Base-by-base conservation (phyloP, 768 basidiomycete species). In the Cystofilobasidium macerans region DNA sequence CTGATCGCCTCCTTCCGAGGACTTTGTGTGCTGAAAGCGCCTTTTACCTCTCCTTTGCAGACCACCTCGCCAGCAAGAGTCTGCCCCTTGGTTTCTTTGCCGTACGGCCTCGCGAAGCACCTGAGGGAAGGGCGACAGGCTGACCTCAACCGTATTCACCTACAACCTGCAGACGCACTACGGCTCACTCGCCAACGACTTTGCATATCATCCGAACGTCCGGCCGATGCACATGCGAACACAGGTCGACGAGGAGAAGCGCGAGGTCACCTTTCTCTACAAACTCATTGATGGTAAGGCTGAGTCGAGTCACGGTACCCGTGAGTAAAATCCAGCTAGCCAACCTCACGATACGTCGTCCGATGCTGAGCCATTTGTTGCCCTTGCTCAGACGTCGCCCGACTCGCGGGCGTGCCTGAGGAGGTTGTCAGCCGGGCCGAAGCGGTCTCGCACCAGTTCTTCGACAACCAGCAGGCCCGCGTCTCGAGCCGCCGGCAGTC, bases 181-280 rank as follows among this genome's bases (percentile, higher is more conserved):
- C 71, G 91, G 91, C 3, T 88, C 91, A 0, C 80, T 98, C 48
- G 95, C 94, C 11, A 89, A 95, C 71, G 94, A 98, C 74, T 97
- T 87, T 74, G 82, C 82, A 2, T 89, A 90, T 71, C 89, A 93
- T 73, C 87, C 89, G 1, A 95, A 93, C 72, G 88, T 98, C 70
- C 81, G 89, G 64, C 88, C 86, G 63, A 94, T 94, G 86, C 85
- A 95, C 76, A 97, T 99, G 95, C 82, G 86, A 24, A 97, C 94
- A 0, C 80, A 88, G 57, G 87, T 98, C 9, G 89, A 97, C 71
- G 91, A 97, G 59, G 87, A 89, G 69, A 89, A 88, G 73, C 83
- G 86, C 61, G 88, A 89, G 78, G 92, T 88, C 45, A 82, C 91
- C 24, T 98, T 97, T 80, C 80, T 97, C 24, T 98, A 94, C 80